Evolutionary conservation across 768 basidiomycete genomes (phyloP).

Genomic region (Naganishia vaughanmartiniae): DNA sequence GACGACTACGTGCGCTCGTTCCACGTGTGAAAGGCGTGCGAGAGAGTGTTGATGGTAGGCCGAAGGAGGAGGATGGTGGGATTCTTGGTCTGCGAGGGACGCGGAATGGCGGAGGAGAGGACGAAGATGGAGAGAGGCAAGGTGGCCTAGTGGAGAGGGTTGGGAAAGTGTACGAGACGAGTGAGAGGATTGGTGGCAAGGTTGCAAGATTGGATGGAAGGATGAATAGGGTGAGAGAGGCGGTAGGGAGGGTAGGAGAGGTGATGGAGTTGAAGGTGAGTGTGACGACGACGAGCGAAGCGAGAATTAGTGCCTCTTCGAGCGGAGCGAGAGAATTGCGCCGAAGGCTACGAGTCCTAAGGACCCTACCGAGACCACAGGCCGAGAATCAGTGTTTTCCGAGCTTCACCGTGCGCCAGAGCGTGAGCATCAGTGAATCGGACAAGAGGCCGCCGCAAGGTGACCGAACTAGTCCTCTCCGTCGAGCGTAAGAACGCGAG

Average conservation of each 20-base stretch:
- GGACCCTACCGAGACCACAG: background rate
- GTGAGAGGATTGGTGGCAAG: conserved; percentile 81
- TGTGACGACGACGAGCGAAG: background rate
- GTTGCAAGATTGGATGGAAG: conserved; percentile 88
- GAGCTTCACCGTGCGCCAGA: background rate
- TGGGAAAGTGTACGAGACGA: conserved; percentile 50
- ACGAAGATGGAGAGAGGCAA: conserved; percentile 26
- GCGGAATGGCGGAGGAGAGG: conserved; percentile 60
- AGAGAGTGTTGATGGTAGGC: conserved; percentile 33
- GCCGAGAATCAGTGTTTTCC: too few relatives aligned
- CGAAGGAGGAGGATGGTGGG: background rate
- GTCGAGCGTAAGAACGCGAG: background rate
- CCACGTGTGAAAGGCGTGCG: conserved; percentile 44
- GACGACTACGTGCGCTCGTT: conserved; percentile 62
- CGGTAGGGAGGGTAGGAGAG: conserved; percentile 84
- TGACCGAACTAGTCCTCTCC: background rate
- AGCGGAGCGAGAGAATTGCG: background rate
- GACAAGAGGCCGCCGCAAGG: background rate
- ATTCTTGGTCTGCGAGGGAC: conserved; percentile 58
- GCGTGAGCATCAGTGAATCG: background rate
- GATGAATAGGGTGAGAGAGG: conserved; percentile 82
- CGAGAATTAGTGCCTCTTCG: background rate
- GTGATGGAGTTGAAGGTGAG: conserved; percentile 91
- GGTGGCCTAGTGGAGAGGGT: conserved; percentile 49
- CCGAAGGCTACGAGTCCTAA: background rate